Conservation (phyloP, 2,329 filamentous ascomycete species). For the Colletotrichum tofieldiae region DNA sequence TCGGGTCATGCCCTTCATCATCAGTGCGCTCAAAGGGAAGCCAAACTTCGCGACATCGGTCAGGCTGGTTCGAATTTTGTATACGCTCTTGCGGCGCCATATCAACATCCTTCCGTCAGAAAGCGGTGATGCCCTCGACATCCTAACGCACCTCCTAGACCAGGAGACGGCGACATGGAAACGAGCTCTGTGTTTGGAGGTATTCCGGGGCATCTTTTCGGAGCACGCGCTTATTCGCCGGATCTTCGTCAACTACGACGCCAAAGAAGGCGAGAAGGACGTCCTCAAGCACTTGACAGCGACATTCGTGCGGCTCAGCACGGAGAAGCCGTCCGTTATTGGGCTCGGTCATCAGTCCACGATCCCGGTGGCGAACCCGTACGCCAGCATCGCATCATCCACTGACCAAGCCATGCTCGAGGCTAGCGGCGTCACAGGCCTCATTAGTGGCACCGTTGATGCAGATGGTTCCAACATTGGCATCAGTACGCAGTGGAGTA, state of each 20-base stretch:
- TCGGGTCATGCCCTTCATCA: conserved; percentile 87
- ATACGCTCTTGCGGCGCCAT: conserved; percentile 85
- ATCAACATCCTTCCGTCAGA: conserved; percentile 82
- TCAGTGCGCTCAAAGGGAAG: conserved; percentile 82
- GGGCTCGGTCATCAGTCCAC: conserved; percentile 92
- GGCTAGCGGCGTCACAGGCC: conserved; percentile 87
- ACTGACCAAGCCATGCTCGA: conserved; percentile 92
- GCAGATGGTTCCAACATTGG: conserved; percentile 79
- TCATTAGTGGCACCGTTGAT: conserved; percentile 82
- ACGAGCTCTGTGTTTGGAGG: conserved; percentile 89
- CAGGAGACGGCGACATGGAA: conserved; percentile 91
- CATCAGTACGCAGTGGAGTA: conserved; percentile 94
- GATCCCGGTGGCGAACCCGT: conserved; percentile 76
- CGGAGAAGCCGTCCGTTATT: conserved; percentile 91
- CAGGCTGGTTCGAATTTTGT: conserved; percentile 85
- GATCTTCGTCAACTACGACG: conserved; percentile 87
- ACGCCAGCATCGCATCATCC: conserved; percentile 69
- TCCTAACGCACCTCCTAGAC: conserved; percentile 89
- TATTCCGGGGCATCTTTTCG: conserved; percentile 88
- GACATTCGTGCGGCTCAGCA: conserved; percentile 91
- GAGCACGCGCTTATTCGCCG: conserved; percentile 84
- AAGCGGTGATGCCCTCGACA: conserved; percentile 85
- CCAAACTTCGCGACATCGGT: conserved; percentile 87
- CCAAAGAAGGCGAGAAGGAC: conserved; percentile 78
- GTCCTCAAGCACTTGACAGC: conserved; percentile 88